A percentile compares a stretch with the other conserved stretches of the same genome.
phyloP scores from a whole-genome alignment of 164 flowering plant genomes.

The Magnolia kwangsiensis region DNA sequence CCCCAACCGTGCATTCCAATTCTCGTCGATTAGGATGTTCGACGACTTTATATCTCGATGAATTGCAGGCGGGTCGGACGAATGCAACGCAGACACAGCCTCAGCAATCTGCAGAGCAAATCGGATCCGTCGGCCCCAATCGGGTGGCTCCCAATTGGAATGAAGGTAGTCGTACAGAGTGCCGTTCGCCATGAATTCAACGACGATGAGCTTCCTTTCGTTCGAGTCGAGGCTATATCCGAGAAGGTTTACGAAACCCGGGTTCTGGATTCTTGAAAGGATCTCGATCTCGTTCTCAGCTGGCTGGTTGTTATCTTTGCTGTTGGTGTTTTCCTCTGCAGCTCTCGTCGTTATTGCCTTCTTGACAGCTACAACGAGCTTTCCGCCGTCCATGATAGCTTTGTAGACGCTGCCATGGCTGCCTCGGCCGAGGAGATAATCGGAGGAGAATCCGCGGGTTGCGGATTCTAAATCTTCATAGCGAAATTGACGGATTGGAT shows the following conservation, averaged over 20 bases:
- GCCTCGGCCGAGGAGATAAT: constrained; percentile 73
- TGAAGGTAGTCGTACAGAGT: constrained; percentile 66
- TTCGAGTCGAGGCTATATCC: constrained; percentile 45
- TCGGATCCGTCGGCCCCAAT: constrained; percentile 56
- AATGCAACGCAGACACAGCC: constrained; percentile 60
- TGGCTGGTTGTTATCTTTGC: constrained; percentile 12
- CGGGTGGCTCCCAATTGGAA: constrained; percentile 36
- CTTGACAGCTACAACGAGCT: constrained; percentile 66
- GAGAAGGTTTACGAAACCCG: constrained; percentile 62
- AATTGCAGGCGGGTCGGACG: constrained; percentile 75
- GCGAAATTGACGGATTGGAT: constrained; percentile 6
- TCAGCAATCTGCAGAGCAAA: constrained; percentile 55
- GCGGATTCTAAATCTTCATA: constrained; percentile 56
- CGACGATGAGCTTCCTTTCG: constrained; percentile 45
- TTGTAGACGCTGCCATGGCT: constrained; percentile 82
- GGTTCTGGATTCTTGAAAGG: constrained; percentile 48
- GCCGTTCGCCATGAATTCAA: constrained; percentile 84
- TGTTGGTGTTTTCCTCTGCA: not conserved
- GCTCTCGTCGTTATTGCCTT: constrained; percentile 3
- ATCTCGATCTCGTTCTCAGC: constrained; percentile 78
- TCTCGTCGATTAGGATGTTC: constrained; percentile 62
- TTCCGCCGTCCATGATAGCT: constrained; percentile 52
- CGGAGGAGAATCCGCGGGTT: constrained; percentile 59
- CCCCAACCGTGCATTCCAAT: constrained; percentile 55
- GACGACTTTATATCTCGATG: constrained; percentile 90